phyloP scores from a whole-genome alignment of 352 stramenopile species.

The Phytopythium delawarense region DNA sequence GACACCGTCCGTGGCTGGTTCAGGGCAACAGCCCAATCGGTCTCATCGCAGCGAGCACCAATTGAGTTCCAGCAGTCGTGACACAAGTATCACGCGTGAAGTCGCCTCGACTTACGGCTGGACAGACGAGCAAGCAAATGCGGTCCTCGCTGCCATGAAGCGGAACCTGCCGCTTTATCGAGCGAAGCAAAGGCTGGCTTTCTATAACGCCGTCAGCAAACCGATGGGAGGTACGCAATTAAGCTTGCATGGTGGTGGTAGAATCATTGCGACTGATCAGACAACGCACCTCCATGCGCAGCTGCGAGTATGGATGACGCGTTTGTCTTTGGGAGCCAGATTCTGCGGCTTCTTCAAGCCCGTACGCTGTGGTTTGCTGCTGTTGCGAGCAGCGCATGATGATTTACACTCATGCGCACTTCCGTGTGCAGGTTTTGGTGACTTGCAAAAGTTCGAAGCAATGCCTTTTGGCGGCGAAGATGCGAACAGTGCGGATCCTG shows the following conservation, averaged over 20 bases:
- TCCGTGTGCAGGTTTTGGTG: not conserved
- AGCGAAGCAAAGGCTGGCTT: not conserved
- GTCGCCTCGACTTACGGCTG: not conserved
- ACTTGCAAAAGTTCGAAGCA: not conserved
- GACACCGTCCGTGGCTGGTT: not conserved
- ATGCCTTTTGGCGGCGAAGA: not conserved
- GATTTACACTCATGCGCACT: not conserved
- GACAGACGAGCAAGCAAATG: not conserved
- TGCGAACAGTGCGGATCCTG: not conserved
- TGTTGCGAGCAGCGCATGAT: not conserved
- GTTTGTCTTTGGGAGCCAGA: constrained; percentile 25
- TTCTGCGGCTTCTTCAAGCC: constrained; percentile 38
- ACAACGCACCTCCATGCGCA: not conserved
- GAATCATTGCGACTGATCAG: not conserved
- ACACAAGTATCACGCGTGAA: not conserved
- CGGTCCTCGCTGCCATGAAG: not conserved
- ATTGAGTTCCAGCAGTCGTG: not conserved
- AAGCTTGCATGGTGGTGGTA: not conserved
- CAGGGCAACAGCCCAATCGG: not conserved
- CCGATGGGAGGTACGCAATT: not conserved
- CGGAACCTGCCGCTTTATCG: constrained; percentile 3
- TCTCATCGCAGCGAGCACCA: not conserved
- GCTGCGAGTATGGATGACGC: constrained; percentile 6
- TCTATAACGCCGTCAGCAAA: not conserved
- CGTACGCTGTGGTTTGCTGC: constrained; percentile 19